These are phyloP conservation scores for Diaporthe sp. DNA, from an alignment of 2,329 filamentous ascomycete genomes.

Conservation along the genomic window DNA sequence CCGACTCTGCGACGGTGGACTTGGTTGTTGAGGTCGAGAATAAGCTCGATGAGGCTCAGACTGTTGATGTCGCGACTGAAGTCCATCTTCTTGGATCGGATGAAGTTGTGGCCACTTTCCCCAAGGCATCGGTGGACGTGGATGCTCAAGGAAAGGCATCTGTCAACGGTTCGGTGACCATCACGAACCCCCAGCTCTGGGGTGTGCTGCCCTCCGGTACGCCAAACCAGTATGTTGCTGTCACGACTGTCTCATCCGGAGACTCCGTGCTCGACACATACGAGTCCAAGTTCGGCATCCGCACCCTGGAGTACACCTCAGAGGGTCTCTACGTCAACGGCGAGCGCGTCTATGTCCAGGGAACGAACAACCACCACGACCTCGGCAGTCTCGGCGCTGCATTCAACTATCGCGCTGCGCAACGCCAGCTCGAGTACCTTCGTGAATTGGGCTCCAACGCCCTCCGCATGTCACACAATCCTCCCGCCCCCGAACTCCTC, in stretches of 20 bases:
- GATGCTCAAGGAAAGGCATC: conserved; percentile 50
- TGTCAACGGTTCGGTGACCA: conserved; percentile 51
- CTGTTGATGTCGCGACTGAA: conserved; percentile 57
- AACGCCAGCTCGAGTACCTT: conserved; percentile 64
- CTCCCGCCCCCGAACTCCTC: conserved; percentile 63
- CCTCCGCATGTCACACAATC: conserved; percentile 66
- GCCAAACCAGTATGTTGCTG: conserved; percentile 62
- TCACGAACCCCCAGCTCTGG: conserved; percentile 61
- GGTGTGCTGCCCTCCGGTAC: conserved; percentile 60
- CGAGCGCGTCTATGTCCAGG: conserved; percentile 58
- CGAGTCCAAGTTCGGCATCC: conserved; percentile 65
- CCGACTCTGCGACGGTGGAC: conserved; percentile 59
- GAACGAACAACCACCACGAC: conserved; percentile 66
- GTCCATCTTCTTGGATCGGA: conserved; percentile 54
- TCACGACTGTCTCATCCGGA: conserved; percentile 55
- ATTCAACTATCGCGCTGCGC: conserved; percentile 62
- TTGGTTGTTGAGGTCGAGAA: conserved; percentile 63
- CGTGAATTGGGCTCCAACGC: conserved; percentile 64
- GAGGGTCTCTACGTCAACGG: conserved; percentile 63
- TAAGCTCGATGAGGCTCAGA: conserved; percentile 47
- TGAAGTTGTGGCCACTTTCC: conserved; percentile 52
- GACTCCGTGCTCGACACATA: conserved; percentile 56
- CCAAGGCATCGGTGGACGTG: conserved; percentile 48
- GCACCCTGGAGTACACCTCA: conserved; percentile 55
- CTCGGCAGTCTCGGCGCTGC: conserved; percentile 63